Evolutionary conservation across 179 eudicot genomes (phyloP).

Genomic region (Vitellaria paradoxa): DNA sequence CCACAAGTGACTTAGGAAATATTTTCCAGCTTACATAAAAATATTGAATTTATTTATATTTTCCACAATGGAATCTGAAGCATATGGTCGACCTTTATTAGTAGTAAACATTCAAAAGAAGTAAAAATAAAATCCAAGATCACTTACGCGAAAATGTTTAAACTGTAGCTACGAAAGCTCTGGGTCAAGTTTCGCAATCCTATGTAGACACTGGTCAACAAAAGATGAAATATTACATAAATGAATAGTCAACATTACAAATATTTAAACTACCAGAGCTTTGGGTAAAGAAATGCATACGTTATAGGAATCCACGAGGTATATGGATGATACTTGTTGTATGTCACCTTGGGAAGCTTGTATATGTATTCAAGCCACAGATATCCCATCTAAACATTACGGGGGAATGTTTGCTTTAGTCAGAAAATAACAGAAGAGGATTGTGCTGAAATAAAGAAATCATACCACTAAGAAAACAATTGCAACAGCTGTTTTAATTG

Average conservation of each 20-base stretch:
- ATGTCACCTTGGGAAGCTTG: conserved; percentile 84
- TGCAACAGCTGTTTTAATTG: conserved; percentile 55
- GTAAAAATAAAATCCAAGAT: neutral
- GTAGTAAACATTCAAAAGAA: neutral
- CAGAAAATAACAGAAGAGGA: neutral
- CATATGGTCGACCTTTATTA: neutral
- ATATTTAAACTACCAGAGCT: conserved; percentile 5
- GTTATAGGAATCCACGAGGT: conserved; percentile 99
- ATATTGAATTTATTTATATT: neutral
- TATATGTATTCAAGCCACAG: conserved; percentile 81
- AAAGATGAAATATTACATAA: conserved; percentile 15
- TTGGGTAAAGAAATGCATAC: conserved; percentile 40
- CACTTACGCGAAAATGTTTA: conserved; percentile 96
- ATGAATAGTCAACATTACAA: neutral
- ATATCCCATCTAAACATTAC: conserved; percentile 65
- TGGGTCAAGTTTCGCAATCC: conserved; percentile 91
- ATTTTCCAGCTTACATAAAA: neutral
- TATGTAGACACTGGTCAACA: conserved; percentile 71
- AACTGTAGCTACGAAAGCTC: conserved; percentile 68
- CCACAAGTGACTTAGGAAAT: neutral
- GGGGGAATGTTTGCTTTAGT: neutral
- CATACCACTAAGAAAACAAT: conserved; percentile 53
- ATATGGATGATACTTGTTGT: conserved; percentile 90
- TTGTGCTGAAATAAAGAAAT: conserved; percentile 3
- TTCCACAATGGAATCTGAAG: neutral